These are phyloP conservation scores for Alternaria arborescens DNA, from an alignment of 2,329 filamentous ascomycete species.

Conservation along the genomic window DNA sequence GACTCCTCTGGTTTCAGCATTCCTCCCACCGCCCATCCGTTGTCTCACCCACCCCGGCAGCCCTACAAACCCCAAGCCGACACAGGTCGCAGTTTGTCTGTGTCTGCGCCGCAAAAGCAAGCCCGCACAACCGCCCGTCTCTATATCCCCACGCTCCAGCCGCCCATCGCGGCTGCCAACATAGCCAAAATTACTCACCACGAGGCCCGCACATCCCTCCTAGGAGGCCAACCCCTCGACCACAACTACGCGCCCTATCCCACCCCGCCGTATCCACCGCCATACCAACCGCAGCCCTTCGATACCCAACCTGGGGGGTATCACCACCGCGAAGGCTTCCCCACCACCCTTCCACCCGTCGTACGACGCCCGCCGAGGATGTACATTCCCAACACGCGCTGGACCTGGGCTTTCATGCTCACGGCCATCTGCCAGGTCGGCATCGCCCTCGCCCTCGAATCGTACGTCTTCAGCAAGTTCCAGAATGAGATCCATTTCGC, in stretches of 20 bases:
- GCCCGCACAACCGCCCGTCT: conserved; percentile 13
- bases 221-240: conserved; percentile 65
- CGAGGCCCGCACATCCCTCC: conserved; percentile 65
- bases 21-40: conserved; percentile 9
- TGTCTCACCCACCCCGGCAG: conserved; percentile 44
- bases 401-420: conserved; percentile 87
- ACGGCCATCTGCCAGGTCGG: conserved; percentile 78
- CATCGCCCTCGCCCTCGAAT: conserved; percentile 83
- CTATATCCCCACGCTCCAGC: conserved; percentile 41
- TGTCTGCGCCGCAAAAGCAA: conserved; percentile 20
- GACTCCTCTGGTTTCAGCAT: conserved; percentile 31
- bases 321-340: conserved; percentile 52
- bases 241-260: conserved; percentile 58
- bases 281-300: conserved; percentile 54
- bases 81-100: conserved; percentile 23
- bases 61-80: conserved; percentile 28
- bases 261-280: conserved; percentile 40
- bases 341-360: conserved; percentile 53
- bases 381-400: conserved; percentile 82
- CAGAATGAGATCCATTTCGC: conserved; percentile 66
- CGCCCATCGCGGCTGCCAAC: conserved; percentile 46
- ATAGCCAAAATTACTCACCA: conserved; percentile 64
- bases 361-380: conserved; percentile 56
- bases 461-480: conserved; percentile 87
- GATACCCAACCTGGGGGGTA: conserved; percentile 61